phyloP scores from a whole-genome alignment of 345 rosid species.

The Populus tremula region DNA sequence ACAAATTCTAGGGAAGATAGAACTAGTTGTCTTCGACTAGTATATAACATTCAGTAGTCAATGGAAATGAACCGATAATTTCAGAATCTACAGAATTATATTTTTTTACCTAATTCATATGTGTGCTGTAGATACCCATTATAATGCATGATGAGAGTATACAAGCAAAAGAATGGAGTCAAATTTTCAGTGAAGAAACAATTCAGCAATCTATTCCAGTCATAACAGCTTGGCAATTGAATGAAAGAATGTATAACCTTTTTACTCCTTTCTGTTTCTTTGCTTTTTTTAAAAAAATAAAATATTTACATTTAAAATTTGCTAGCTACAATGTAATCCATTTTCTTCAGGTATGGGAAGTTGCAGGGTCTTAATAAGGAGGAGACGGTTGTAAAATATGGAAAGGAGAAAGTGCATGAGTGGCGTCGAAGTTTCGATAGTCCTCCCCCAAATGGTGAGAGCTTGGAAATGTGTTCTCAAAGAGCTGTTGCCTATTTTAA shows the following conservation, averaged over 20 bases:
- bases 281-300: no score
- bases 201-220: conserved; percentile 78
- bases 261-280: no score
- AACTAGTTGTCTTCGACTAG: no score
- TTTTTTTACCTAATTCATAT: conserved; percentile 1
- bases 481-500: conserved; percentile 75
- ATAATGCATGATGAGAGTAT: conserved; percentile 70
- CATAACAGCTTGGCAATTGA: conserved; percentile 83
- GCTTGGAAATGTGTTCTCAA: conserved; percentile 96
- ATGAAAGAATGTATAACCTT: conserved; percentile 78
- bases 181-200: conserved; percentile 84
- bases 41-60: no score
- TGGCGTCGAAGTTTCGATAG: conserved; percentile 96
- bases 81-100: background rate
- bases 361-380: conserved; percentile 91
- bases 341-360: conserved; percentile 75
- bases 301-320: background rate
- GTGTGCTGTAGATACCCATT: conserved; percentile 64
- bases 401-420: conserved; percentile 85
- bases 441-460: conserved; percentile 96
- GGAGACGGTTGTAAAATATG: conserved; percentile 89
- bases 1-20: no score
- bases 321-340: background rate
- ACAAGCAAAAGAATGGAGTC: conserved; percentile 78
- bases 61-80: no score